These are phyloP conservation scores for Prosopis cineraria DNA, from an alignment of 306 rosid genomes.

Conservation along the genomic window DNA sequence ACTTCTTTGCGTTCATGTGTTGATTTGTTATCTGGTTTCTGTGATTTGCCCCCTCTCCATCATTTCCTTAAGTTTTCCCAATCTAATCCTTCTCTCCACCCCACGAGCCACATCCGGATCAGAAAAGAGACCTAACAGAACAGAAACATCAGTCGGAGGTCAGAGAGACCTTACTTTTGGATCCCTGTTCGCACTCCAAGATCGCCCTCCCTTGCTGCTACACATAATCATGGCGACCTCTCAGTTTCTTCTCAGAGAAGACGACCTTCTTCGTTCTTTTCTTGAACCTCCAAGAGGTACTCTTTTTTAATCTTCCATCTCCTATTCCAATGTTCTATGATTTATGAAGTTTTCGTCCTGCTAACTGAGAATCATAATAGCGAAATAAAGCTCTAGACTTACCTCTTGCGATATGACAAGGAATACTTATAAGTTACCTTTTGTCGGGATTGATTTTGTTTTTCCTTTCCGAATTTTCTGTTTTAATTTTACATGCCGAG, in stretches of 20 bases:
- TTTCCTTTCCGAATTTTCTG: neutral
- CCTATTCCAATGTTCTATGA: neutral
- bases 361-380: neutral
- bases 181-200: neutral
- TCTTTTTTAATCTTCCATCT: neutral
- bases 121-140: neutral
- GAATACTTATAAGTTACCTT: neutral
- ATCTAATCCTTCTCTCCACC: neutral
- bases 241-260: constrained; percentile 50
- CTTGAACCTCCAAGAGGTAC: constrained; percentile 46
- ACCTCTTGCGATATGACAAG: neutral
- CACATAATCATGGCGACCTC: constrained; percentile 55
- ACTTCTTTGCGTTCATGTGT: neutral
- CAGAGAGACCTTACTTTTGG: neutral
- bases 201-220: constrained; percentile 22
- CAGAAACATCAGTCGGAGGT: neutral
- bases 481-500: neutral
- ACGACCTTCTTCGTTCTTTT: constrained; percentile 40
- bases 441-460: neutral
- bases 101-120: neutral
- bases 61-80: neutral
- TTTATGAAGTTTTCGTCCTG: neutral
- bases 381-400: constrained; percentile 14
- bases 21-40: neutral
- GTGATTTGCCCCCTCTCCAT: neutral